Conservation (phyloP, 2,329 filamentous ascomycete species). For the Aspergillaceae sp. region DNA sequence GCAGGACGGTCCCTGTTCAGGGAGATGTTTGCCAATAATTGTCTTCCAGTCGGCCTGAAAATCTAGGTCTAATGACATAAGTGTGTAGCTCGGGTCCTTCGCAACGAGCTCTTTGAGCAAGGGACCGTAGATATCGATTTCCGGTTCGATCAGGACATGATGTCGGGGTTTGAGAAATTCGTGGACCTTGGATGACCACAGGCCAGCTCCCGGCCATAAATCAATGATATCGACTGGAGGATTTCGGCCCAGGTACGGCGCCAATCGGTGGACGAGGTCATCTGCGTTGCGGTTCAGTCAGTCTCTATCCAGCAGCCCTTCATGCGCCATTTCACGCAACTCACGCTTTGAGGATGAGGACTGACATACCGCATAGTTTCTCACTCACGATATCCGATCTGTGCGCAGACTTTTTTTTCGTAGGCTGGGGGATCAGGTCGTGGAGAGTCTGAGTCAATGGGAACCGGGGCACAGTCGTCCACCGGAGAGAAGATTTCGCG, state of each 20-base stretch:
- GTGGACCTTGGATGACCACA: slow-evolving; percentile 73
- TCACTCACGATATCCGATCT: too few relatives aligned
- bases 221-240: slow-evolving; percentile 78
- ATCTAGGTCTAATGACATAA: slow-evolving; percentile 49
- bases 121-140: slow-evolving; percentile 48
- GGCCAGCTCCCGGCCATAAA: slow-evolving; percentile 67
- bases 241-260: slow-evolving; percentile 58
- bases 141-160: slow-evolving; percentile 75
- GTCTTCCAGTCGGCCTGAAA: slow-evolving; percentile 48
- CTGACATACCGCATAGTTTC: too few relatives aligned
- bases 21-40: slow-evolving; percentile 36
- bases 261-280: slow-evolving; percentile 62
- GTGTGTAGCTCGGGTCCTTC: slow-evolving; percentile 34
- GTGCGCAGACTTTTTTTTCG: too few relatives aligned
- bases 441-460: too few relatives aligned
- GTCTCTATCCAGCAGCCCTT: background rate
- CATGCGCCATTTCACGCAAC: too few relatives aligned
- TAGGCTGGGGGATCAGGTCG: too few relatives aligned
- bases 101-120: slow-evolving; percentile 54
- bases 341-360: too few relatives aligned
- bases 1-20: slow-evolving; percentile 43
- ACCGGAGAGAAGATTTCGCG: too few relatives aligned
- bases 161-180: slow-evolving; percentile 65
- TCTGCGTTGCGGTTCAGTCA: slow-evolving; percentile 34
- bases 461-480: too few relatives aligned